These are phyloP conservation scores for Phylloporus rhodoxanthus DNA, from an alignment of 768 basidiomycete species.

Conservation along the genomic window DNA sequence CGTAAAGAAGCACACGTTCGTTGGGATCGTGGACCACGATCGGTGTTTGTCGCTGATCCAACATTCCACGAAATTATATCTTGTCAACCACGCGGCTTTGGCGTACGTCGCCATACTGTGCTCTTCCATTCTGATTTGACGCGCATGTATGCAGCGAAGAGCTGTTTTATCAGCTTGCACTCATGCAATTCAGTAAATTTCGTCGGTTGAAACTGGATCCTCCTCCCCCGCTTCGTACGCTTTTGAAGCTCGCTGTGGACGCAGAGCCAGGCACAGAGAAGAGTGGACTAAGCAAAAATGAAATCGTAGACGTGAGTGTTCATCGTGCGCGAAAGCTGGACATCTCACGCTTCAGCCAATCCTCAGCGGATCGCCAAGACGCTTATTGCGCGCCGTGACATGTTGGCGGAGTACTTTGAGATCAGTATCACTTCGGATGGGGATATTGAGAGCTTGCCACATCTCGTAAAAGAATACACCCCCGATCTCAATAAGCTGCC, in stretches of 20 bases:
- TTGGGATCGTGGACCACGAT: conserved; percentile 79
- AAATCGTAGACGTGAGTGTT: conserved; percentile 65
- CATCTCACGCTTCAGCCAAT: not conserved
- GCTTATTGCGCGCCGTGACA: conserved; percentile 58
- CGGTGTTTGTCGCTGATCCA: conserved; percentile 80
- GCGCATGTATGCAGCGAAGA: conserved; percentile 58
- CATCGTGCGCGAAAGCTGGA: not conserved
- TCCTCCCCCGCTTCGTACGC: conserved; percentile 60
- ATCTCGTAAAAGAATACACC: conserved; percentile 80
- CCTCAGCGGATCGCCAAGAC: conserved; percentile 59
- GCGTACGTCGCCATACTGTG: conserved; percentile 52
- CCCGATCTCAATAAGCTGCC: conserved; percentile 91
- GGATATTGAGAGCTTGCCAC: conserved; percentile 67
- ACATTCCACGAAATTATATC: conserved; percentile 80
- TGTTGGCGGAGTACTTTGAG: conserved; percentile 92
- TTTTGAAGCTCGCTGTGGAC: conserved; percentile 79
- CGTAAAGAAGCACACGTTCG: conserved; percentile 81
- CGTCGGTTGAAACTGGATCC: conserved; percentile 76
- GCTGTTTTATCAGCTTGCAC: conserved; percentile 88
- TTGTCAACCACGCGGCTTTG: conserved; percentile 79
- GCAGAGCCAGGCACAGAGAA: conserved; percentile 45
- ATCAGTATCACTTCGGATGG: conserved; percentile 64
- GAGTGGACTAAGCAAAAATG: conserved; percentile 48
- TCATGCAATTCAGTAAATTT: conserved; percentile 87
- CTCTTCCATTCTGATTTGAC: not conserved